Base-by-base conservation (phyloP, 495 filamentous ascomycete genomes). In the Hypoxylon subgilvum region DNA sequence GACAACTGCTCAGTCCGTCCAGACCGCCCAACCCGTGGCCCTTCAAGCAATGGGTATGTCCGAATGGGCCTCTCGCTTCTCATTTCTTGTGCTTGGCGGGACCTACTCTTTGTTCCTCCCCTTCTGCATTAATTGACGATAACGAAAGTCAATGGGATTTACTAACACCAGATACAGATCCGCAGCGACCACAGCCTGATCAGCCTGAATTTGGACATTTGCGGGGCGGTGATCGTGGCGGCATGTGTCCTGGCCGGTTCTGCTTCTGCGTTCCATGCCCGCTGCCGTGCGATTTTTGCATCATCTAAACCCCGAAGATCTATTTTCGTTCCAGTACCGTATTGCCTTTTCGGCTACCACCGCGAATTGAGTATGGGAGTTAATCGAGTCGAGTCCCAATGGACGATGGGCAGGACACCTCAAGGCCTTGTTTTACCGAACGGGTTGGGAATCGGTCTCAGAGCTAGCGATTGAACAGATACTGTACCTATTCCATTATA, bases 191-290 rank as follows among this genome's bases (percentile, higher is more conserved):
- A 1, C 74, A 77, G 35, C 55, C 63, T 0, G 73, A 74, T 13
- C 65, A 69, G 31, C 31, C 66, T 0, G 58, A 69, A 13, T 49
- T 67, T 19, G 63, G 68, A 21, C 31, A 36, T n/a, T 38, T 77
- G 32, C 72, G 75, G 14, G 75, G 75, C 14, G 75, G 75, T 17
- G 62, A 74, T 1, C 66, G 73, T 12, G 48, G 72, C 23, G 51
- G 56, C 0, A 31, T 39, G 9, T 77, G 75, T 25, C 75, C 75
- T 1, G 75, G 75, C 7, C 68, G 72, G 2, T 77, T 77, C 54
- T 77, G 75, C 59, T 77, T 77, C 68, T 72, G 68, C 40, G 65
- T 77, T 14, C 75, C 75, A 1, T 77, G 75, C 62, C 75, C 75
- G 16, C 35, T 77, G 17, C 74, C 74, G 1, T 75, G 71, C 50